A percentile compares a stretch with the other conserved stretches of the same genome.
Conservation (phyloP, 2,329 filamentous ascomycete species). For the Trichoderma sp. region DNA sequence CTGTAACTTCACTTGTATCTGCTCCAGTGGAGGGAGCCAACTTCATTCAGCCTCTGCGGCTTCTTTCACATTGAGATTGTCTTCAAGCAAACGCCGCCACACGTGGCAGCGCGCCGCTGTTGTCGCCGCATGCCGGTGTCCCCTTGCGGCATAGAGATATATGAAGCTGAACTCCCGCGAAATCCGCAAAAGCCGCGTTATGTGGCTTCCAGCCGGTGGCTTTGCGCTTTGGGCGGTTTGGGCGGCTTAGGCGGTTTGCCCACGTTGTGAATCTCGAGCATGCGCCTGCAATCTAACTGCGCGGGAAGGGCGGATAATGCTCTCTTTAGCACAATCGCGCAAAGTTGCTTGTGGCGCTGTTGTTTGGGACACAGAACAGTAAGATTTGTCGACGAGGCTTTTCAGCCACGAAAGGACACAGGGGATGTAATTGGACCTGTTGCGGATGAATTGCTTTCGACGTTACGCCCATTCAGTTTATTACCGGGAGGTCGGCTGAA, state of each 20-base stretch:
- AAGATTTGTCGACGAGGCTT: neutral
- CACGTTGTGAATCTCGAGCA: neutral
- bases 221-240: neutral
- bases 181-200: neutral
- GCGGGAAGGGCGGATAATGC: neutral
- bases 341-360: neutral
- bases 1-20: neutral
- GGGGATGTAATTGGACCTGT: neutral
- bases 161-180: neutral
- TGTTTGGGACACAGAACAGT: neutral
- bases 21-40: neutral
- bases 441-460: neutral
- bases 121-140: neutral
- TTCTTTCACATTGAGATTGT: neutral
- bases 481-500: neutral
- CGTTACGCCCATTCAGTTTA: neutral
- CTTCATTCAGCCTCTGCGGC: neutral
- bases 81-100: neutral
- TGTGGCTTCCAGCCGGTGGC: neutral
- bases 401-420: constrained; percentile 3
- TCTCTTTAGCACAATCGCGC: neutral
- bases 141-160: neutral
- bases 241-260: neutral
- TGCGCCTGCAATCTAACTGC: neutral
- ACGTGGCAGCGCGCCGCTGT: neutral